phyloP scores from a whole-genome alignment of 345 rosid genomes.

The Microthlaspi erraticum region DNA sequence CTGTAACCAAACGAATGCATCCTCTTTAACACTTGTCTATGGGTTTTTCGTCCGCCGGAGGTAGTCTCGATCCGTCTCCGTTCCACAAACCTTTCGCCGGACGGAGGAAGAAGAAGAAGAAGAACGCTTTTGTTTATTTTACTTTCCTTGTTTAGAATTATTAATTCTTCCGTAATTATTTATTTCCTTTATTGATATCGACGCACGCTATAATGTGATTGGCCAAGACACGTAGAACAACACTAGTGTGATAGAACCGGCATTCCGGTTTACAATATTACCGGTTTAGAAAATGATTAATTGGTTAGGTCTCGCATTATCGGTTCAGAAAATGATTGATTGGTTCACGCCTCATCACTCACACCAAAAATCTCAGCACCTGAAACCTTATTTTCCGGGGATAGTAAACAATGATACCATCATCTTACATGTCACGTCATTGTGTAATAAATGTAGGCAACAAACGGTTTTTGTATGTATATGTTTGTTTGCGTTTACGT shows the following conservation, averaged over 20 bases:
- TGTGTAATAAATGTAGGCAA: constrained; percentile 1
- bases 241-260: background rate
- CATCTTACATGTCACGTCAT: background rate
- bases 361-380: too few relatives aligned
- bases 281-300: constrained; percentile 6
- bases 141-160: background rate
- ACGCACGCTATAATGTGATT: constrained; percentile 31
- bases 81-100: background rate
- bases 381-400: background rate
- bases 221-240: constrained; percentile 30
- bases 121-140: background rate
- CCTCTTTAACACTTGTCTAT: background rate
- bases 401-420: background rate
- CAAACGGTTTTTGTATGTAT: background rate
- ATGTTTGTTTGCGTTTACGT: constrained; percentile 1
- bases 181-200: constrained; percentile 21
- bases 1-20: constrained; percentile 94
- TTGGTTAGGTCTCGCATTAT: background rate
- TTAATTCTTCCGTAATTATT: background rate
- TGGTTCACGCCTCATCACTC: too few relatives aligned
- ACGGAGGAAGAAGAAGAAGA: constrained; percentile 11
- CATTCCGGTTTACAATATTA: background rate
- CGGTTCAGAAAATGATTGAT: too few relatives aligned
- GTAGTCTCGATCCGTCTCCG: constrained; percentile 5
- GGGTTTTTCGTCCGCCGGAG: background rate